These are phyloP conservation scores for Rhizopogon vulgaris DNA, from an alignment of 768 basidiomycete genomes.

Conservation along the genomic window DNA sequence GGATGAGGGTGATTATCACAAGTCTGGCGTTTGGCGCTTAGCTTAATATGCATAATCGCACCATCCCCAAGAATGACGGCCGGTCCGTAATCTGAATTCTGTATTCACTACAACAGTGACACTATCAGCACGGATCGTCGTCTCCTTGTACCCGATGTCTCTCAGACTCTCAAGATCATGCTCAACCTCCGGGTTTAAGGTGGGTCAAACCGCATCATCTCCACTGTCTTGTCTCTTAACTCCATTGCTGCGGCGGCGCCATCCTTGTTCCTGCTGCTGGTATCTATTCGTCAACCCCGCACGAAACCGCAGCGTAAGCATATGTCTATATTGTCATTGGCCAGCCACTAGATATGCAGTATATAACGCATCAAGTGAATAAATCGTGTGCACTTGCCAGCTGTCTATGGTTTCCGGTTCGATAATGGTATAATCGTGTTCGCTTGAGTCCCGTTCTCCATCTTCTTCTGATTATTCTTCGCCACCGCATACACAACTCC, in stretches of 20 bases:
- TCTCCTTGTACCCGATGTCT: neutral
- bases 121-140: neutral
- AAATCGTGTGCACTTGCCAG: constrained; percentile 1
- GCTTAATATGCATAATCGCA: neutral
- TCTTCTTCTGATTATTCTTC: constrained; percentile 87
- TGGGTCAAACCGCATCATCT: constrained; percentile 25
- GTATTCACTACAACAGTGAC: neutral
- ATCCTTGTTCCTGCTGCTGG: neutral
- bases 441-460: constrained; percentile 49
- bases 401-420: constrained; percentile 37
- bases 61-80: neutral
- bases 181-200: constrained; percentile 24
- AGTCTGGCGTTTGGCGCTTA: neutral
- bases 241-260: constrained; percentile 5
- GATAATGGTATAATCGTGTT: constrained; percentile 59
- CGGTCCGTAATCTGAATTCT: neutral
- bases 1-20: constrained; percentile 4
- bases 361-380: neutral
- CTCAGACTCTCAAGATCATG: constrained; percentile 5
- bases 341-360: neutral
- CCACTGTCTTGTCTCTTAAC: constrained; percentile 13
- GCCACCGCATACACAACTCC: constrained; percentile 90
- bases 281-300: neutral
- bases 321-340: neutral
- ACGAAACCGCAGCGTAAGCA: neutral